Evolutionary conservation across 306 rosid species (phyloP), one percentile per base, ranked within the genome.

Genomic region (Vachellia collinsii): DNA sequence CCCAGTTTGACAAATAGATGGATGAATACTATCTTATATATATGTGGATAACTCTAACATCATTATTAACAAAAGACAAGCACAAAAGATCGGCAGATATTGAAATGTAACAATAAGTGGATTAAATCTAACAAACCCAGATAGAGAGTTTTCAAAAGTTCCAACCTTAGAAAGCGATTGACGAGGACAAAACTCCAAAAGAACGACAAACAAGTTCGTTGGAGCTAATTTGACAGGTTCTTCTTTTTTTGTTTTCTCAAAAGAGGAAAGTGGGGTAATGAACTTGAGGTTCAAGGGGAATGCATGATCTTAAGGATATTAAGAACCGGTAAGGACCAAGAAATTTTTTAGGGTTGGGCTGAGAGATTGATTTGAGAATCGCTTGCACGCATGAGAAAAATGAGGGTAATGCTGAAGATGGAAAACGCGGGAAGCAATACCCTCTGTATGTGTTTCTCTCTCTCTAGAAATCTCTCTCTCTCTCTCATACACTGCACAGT

Each of bases 371-470:
- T 77, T 61, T 83, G 75, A 85, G 88, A 85, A 88, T 94, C 70
- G 87, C 98, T 94, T 94, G 97, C 97, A 94, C 97, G 97, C 91
- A 90, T 91, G 80, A 90, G 83, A 74, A 70, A 85, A 74, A 79
- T 54, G 81, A 81, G 85, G 79, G 82, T 76, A 76, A 59, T 81
- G 77, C 79, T 79, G 81, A 83, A 83, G 82, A 84, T 81, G 86
- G 89, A 87, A 83, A 90, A 87, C 79, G 97, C 84, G 81, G 91
- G 88, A 94, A 94, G 97, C 91, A 92, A 87, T 56, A 44, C 82
- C 1, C 58, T 37, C 47, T 80, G 34, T 19, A 42, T 23, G 3
- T 2, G 8, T 7, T 1, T 46, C 53, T 37, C 38, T 81, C 42
- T 84, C 79, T 62, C 77, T 36, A 41, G 13, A 70, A 58, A 8